phyloP scores from a whole-genome alignment of 169 alveolate species.

The Cryptosporidium baileyi region DNA sequence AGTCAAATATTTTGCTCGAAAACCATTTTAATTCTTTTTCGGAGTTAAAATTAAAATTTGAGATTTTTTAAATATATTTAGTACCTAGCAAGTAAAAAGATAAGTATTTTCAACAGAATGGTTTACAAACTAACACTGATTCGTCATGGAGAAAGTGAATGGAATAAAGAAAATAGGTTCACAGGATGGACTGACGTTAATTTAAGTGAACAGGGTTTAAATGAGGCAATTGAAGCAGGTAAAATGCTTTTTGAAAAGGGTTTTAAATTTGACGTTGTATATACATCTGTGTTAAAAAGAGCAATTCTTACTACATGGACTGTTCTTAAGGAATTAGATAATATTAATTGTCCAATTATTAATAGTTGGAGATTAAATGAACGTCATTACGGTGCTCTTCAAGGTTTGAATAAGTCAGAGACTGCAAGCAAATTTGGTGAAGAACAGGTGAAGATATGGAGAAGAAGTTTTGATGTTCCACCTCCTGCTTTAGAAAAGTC shows the following conservation, averaged over 20 bases:
- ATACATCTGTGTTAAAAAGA: constrained; percentile 95
- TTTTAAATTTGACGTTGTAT: constrained; percentile 89
- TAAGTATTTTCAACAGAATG: too few relatives aligned
- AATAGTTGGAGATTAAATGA: constrained; percentile 94
- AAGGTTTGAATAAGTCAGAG: constrained; percentile 96
- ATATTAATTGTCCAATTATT: constrained; percentile 88
- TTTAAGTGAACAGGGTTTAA: constrained; percentile 90
- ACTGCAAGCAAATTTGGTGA: constrained; percentile 96
- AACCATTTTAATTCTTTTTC: too few relatives aligned
- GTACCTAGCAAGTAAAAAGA: too few relatives aligned
- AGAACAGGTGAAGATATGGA: constrained; percentile 93
- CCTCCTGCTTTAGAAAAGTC: constrained; percentile 94
- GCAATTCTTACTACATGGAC: constrained; percentile 91
- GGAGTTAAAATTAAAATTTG: too few relatives aligned
- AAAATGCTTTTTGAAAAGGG: constrained; percentile 85
- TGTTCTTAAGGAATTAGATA: constrained; percentile 87
- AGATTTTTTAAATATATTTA: too few relatives aligned
- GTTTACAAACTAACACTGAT: constrained; percentile 69
- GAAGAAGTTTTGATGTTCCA: constrained; percentile 95
- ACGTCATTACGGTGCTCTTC: constrained; percentile 97
- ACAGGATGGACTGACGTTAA: constrained; percentile 99
- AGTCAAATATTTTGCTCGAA: too few relatives aligned
- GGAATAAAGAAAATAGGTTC: constrained; percentile 95
- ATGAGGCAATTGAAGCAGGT: constrained; percentile 92
- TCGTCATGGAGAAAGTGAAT: constrained; percentile 93